phyloP scores from a whole-genome alignment of 306 rosid genomes.

The Albizia julibrissin region DNA sequence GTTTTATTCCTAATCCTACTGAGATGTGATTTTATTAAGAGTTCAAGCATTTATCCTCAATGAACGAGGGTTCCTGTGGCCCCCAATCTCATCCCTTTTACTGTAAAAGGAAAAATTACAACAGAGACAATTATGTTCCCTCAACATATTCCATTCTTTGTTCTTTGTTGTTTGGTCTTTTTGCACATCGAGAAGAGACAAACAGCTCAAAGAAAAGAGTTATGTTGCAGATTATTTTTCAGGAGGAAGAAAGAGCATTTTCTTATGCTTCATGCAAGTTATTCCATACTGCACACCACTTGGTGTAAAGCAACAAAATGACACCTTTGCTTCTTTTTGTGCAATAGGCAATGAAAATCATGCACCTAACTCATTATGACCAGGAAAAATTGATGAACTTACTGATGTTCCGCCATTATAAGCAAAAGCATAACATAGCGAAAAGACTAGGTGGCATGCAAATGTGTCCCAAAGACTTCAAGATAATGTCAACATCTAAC shows the following conservation, averaged over 20 bases:
- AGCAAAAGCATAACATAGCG: neutral
- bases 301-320: neutral
- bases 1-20: neutral
- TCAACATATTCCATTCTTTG: too few relatives aligned
- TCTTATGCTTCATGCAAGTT: neutral
- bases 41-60: neutral
- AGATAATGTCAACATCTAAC: neutral
- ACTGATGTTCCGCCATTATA: neutral
- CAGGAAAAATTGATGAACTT: neutral
- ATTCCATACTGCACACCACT: too few relatives aligned
- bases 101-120: too few relatives aligned
- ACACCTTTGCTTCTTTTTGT: too few relatives aligned
- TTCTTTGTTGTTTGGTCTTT: too few relatives aligned
- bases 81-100: neutral
- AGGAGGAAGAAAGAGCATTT: neutral
- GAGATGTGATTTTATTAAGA: neutral
- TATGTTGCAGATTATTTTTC: neutral
- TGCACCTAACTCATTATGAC: neutral
- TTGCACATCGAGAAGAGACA: neutral
- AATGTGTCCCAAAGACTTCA: neutral
- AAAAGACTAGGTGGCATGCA: neutral
- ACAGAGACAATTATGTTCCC: neutral
- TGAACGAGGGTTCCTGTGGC: neutral
- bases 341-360: too few relatives aligned
- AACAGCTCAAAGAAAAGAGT: neutral